Percentiles rank a stretch among this genome's conserved stretches.
These are phyloP conservation scores for Epithemia pelagica DNA, from an alignment of 108 stramenopile species.

Conservation along the genomic window DNA sequence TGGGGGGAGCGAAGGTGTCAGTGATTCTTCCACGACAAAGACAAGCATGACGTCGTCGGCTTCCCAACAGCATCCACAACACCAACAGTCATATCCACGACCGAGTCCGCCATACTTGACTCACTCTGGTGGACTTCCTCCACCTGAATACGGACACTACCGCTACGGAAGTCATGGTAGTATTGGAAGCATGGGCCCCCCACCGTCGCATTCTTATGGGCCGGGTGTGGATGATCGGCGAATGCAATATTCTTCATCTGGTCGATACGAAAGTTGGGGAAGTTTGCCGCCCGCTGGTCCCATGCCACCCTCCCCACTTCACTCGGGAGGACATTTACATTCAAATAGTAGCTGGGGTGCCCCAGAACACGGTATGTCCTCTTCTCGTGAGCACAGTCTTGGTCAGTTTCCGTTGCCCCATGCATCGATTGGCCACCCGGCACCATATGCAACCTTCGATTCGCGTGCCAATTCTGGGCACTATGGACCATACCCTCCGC, in stretches of 20 bases:
- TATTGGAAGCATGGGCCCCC: slow-evolving; percentile 10
- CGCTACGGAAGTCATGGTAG: slow-evolving; percentile 12
- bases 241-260: slow-evolving; percentile 5
- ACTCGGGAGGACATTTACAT: slow-evolving; percentile 1
- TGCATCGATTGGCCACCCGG: slow-evolving; percentile 34
- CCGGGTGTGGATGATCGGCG: slow-evolving; percentile 1
- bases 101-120: not conserved
- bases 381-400: slow-evolving; percentile 31
- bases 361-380: slow-evolving; percentile 8
- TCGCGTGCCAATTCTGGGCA: slow-evolving; percentile 21
- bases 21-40: not conserved
- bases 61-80: not conserved
- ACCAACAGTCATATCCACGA: not conserved
- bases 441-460: slow-evolving; percentile 24
- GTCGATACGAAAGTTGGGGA: slow-evolving; percentile 36
- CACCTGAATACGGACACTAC: slow-evolving; percentile 19
- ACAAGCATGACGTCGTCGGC: too few species aligned
- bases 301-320: slow-evolving; percentile 11
- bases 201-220: slow-evolving; percentile 28
- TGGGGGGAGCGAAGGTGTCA: slow-evolving; percentile 15
- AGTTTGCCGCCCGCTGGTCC: not conserved
- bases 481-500: slow-evolving; percentile 26
- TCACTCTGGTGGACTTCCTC: slow-evolving; percentile 18
- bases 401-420: slow-evolving; percentile 45
- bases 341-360: slow-evolving; percentile 4